phyloP scores from a whole-genome alignment of 768 basidiomycete genomes.

The Butyriboletus loyo region DNA sequence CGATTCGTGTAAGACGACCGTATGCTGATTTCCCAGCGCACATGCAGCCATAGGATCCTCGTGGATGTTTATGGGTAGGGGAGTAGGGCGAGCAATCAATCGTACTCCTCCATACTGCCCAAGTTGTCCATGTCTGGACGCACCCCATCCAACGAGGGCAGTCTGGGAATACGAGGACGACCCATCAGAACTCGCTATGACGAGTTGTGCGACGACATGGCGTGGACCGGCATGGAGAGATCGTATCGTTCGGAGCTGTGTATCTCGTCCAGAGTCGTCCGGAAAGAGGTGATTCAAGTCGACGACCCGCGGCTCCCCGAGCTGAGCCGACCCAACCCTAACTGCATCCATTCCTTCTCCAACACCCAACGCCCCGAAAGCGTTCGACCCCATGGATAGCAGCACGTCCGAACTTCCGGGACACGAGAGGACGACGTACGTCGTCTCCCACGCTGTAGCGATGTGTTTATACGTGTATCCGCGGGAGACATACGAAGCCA shows the following conservation, averaged over 20 bases:
- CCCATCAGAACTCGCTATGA: slow-evolving; percentile 21
- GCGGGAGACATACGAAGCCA: slow-evolving; percentile 25
- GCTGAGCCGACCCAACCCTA: slow-evolving; percentile 1
- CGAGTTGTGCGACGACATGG: slow-evolving; percentile 58
- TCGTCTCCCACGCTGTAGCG: slow-evolving; percentile 81
- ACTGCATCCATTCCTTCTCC: slow-evolving; percentile 29
- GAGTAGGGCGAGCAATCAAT: slow-evolving; percentile 19
- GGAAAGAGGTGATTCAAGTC: slow-evolving; percentile 26
- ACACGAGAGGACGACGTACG: slow-evolving; percentile 60
- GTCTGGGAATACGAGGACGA: slow-evolving; percentile 14
- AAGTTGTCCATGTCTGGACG: slow-evolving; percentile 82
- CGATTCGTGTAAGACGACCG: slow-evolving; percentile 42
- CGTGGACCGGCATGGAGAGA: slow-evolving; percentile 64
- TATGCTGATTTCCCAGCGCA: slow-evolving; percentile 53
- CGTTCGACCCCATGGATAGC: slow-evolving; percentile 80
- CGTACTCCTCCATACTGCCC: slow-evolving; percentile 35
- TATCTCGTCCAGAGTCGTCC: slow-evolving; percentile 31
- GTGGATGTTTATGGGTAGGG: slow-evolving; percentile 33
- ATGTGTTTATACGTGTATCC: slow-evolving; percentile 49
- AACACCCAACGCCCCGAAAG: slow-evolving; percentile 77
- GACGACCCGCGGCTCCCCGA: slow-evolving; percentile 6
- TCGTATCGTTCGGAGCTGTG: slow-evolving; percentile 25
- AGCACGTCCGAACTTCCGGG: slow-evolving; percentile 47
- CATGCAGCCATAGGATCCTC: slow-evolving; percentile 34
- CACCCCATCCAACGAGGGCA: slow-evolving; percentile 76